Percentiles rank a stretch among this genome's conserved stretches.
Conservation (phyloP, 768 basidiomycete genomes). For the Psilocybe tampanensis region DNA sequence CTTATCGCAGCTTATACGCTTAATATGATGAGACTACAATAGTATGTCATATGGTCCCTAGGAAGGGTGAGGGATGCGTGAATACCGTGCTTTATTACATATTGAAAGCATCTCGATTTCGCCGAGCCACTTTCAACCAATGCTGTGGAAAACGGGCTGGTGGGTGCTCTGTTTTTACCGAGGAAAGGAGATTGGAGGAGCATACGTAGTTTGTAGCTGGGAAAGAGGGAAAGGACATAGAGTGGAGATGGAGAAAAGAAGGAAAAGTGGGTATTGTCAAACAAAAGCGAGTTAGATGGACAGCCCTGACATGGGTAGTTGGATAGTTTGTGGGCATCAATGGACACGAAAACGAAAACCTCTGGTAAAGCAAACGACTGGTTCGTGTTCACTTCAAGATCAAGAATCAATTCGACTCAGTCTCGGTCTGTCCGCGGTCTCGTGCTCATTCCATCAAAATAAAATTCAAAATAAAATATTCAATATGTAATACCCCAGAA, state of each 20-base stretch:
- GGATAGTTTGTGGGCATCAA: background rate
- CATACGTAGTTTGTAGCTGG: background rate
- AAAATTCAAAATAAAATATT: background rate
- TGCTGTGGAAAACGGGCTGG: background rate
- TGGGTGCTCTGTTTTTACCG: background rate
- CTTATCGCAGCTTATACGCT: slow-evolving; percentile 1
- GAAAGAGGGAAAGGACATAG: background rate
- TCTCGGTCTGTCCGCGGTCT: slow-evolving; percentile 1
- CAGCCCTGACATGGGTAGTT: background rate
- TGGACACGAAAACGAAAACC: background rate
- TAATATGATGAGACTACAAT: background rate
- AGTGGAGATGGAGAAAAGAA: slow-evolving; percentile 2
- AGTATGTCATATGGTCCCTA: background rate
- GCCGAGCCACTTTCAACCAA: background rate
- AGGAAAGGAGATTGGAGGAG: background rate
- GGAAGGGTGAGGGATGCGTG: background rate
- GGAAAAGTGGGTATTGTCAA: slow-evolving; percentile 1
- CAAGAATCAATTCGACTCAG: background rate
- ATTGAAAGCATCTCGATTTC: background rate
- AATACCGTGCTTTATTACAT: slow-evolving; percentile 1
- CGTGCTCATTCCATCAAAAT: background rate
- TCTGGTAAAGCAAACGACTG: background rate
- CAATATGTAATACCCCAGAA: background rate
- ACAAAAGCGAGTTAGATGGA: background rate
- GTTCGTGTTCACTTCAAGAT: background rate